These are phyloP conservation scores for Glarea lozoyensis DNA, from an alignment of 495 filamentous ascomycete species.

Conservation along the genomic window DNA sequence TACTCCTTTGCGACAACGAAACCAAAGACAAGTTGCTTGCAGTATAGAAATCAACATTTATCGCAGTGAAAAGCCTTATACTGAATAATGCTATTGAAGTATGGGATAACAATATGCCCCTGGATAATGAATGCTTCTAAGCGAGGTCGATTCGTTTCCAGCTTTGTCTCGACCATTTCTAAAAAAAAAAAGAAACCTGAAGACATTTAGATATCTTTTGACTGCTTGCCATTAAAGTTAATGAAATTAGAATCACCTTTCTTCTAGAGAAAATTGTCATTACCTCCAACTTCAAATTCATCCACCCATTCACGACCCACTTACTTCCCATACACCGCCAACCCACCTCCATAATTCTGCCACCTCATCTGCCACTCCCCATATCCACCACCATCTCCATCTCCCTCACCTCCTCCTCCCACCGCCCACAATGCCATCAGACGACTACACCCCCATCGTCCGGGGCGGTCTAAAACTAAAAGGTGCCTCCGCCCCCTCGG, in stretches of 20 bases:
- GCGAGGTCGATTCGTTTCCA: too few species aligned
- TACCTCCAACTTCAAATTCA: not conserved
- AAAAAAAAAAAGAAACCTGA: too few species aligned
- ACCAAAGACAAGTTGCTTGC: too few species aligned
- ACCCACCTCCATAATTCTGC: not conserved
- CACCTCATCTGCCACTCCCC: not conserved
- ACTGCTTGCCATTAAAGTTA: too few species aligned
- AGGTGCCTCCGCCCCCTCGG: constrained; percentile 45
- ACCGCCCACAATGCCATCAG: constrained; percentile 22
- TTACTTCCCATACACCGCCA: not conserved
- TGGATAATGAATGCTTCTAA: too few species aligned
- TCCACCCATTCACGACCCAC: not conserved
- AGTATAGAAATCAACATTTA: too few species aligned
- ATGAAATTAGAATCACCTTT: not conserved
- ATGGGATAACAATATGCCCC: too few species aligned
- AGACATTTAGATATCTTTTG: too few species aligned
- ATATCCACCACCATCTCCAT: not conserved
- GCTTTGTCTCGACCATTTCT: too few species aligned
- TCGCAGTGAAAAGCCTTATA: too few species aligned
- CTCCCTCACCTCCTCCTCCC: not conserved
- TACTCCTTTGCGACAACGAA: too few species aligned
- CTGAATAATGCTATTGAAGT: too few species aligned
- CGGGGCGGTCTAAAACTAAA: constrained; percentile 74
- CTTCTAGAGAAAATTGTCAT: not conserved
- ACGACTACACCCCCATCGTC: constrained; percentile 60